These are phyloP conservation scores for Cryphonectria carpinicola DNA, from an alignment of 2,329 filamentous ascomycete species.

Conservation along the genomic window DNA sequence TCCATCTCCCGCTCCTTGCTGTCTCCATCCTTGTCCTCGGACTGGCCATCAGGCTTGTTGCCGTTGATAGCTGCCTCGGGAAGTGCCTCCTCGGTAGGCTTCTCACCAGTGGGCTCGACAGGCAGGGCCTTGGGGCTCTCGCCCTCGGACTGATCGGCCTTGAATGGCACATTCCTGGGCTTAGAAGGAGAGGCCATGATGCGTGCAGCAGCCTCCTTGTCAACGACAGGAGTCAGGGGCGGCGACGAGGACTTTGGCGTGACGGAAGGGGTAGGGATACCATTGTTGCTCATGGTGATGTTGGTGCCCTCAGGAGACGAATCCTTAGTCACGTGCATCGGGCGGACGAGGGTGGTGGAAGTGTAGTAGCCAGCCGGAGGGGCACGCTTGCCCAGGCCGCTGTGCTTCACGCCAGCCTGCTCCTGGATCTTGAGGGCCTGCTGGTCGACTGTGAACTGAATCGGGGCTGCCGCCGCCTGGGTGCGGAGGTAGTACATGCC, in stretches of 20 bases:
- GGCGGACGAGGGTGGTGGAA: slow-evolving; percentile 65
- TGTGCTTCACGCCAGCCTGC: slow-evolving; percentile 70
- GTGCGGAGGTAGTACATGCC: slow-evolving; percentile 99
- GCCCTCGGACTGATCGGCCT: slow-evolving; percentile 76
- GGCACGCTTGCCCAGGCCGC: slow-evolving; percentile 70
- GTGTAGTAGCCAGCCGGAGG: slow-evolving; percentile 61
- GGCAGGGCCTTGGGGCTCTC: slow-evolving; percentile 79
- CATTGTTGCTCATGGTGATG: slow-evolving; percentile 48
- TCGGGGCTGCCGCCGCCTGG: slow-evolving; percentile 93
- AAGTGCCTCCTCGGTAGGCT: slow-evolving; percentile 67
- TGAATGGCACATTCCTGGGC: slow-evolving; percentile 62
- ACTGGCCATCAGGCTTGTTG: slow-evolving; percentile 58
- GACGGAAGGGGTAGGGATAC: slow-evolving; percentile 69
- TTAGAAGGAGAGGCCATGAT: slow-evolving; percentile 62
- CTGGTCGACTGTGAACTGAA: slow-evolving; percentile 99
- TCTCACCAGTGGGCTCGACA: slow-evolving; percentile 68
- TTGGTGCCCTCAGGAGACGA: slow-evolving; percentile 44
- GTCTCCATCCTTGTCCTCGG: slow-evolving; percentile 73
- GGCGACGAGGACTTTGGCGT: slow-evolving; percentile 60
- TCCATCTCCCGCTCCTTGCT: slow-evolving; percentile 81
- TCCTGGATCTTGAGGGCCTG: slow-evolving; percentile 89
- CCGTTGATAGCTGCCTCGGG: slow-evolving; percentile 53
- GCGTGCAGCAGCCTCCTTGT: slow-evolving; percentile 48
- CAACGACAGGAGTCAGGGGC: slow-evolving; percentile 37
- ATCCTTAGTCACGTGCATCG: slow-evolving; percentile 66